Percentiles rank a stretch among this genome's conserved stretches.
Conservation (phyloP, 345 rosid species). For the Eucalyptus pumila region DNA sequence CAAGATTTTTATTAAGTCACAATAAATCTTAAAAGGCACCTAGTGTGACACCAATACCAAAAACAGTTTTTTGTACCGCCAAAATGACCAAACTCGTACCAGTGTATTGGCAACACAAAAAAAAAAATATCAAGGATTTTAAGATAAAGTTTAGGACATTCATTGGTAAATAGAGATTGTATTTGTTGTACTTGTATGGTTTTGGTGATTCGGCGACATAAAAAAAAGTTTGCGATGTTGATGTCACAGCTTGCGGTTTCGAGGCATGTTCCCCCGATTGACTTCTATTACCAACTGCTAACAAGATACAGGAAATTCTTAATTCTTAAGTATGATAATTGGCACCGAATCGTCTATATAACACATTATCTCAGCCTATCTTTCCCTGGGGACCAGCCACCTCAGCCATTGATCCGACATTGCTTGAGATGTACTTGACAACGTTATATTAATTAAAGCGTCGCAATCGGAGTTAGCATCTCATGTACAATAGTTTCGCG, state of each 20-base stretch:
- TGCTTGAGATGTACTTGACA: background rate
- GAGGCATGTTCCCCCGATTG: background rate
- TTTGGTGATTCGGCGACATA: background rate
- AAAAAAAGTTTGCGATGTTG: background rate
- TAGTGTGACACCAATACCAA: background rate
- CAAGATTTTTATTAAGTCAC: too few species aligned
- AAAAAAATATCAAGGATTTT: background rate
- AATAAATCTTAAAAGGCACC: too few species aligned
- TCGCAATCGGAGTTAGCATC: background rate
- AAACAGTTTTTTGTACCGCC: accelerated
- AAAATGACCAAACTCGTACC: accelerated
- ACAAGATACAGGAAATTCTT: background rate
- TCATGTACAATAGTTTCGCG: background rate
- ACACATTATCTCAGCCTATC: background rate
- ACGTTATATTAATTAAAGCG: background rate
- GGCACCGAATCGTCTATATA: background rate
- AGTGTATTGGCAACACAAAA: background rate
- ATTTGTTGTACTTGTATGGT: background rate
- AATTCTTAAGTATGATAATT: background rate
- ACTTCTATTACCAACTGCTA: too few species aligned
- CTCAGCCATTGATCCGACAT: background rate
- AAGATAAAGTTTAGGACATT: background rate
- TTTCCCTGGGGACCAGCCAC: background rate
- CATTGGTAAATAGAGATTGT: background rate
- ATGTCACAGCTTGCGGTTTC: background rate